Percentiles rank a stretch among this genome's conserved stretches.
phyloP scores from a whole-genome alignment of 2,329 filamentous ascomycete species.

The Dothiorella sarmentorum region DNA sequence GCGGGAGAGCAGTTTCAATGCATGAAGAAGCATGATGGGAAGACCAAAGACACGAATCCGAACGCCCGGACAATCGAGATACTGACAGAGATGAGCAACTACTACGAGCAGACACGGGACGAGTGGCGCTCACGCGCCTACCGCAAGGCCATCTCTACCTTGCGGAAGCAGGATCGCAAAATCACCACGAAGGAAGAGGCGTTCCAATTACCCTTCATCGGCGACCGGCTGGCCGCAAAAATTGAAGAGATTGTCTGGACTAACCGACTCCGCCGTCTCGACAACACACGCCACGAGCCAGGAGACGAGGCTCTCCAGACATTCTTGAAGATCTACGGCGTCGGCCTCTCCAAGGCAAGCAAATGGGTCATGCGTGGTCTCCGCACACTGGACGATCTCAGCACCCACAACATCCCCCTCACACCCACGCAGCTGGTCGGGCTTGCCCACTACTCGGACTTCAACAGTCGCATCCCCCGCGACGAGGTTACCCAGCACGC shows the following conservation, averaged over 20 bases:
- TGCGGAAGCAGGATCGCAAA: constrained; percentile 62
- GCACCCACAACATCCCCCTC: constrained; percentile 55
- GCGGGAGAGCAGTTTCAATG: constrained; percentile 52
- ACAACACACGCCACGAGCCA: constrained; percentile 66
- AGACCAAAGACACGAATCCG: constrained; percentile 54
- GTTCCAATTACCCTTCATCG: constrained; percentile 63
- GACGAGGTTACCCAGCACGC: constrained; percentile 70
- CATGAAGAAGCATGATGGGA: constrained; percentile 55
- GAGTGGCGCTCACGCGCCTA: constrained; percentile 75
- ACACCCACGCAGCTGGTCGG: constrained; percentile 70
- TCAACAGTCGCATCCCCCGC: constrained; percentile 74
- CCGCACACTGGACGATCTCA: constrained; percentile 70
- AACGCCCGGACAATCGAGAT: constrained; percentile 74
- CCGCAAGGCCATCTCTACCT: constrained; percentile 69
- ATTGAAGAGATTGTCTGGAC: constrained; percentile 86
- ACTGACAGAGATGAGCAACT: constrained; percentile 72
- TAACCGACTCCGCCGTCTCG: constrained; percentile 65
- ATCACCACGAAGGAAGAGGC: constrained; percentile 71
- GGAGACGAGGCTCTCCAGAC: constrained; percentile 61
- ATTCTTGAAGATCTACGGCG: constrained; percentile 78
- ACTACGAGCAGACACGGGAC: constrained; percentile 73
- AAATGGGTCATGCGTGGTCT: constrained; percentile 75
- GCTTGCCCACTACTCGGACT: constrained; percentile 74
- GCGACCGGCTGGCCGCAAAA: constrained; percentile 70
- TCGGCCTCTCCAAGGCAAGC: constrained; percentile 65